Percentiles rank a stretch among this genome's conserved stretches.
These are phyloP conservation scores for Aspergillus sp. DNA, from an alignment of 2,329 filamentous ascomycete species.

Conservation along the genomic window DNA sequence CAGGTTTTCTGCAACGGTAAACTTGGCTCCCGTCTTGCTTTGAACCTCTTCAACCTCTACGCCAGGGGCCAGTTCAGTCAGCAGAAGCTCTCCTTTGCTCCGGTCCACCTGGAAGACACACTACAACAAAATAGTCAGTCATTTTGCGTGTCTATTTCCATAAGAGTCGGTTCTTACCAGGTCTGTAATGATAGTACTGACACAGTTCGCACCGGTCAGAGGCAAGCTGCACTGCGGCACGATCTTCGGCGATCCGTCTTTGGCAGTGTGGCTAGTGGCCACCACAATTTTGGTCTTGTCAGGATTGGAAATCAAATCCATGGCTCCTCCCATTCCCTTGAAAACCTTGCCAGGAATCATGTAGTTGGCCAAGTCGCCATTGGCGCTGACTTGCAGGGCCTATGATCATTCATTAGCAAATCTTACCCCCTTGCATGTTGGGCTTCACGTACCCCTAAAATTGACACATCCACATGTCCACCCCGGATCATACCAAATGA, in stretches of 20 bases:
- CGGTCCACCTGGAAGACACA: slow-evolving; percentile 71
- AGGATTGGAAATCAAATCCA: slow-evolving; percentile 69
- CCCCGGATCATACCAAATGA: slow-evolving; percentile 85
- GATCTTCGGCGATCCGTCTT: slow-evolving; percentile 64
- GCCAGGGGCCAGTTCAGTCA: slow-evolving; percentile 67
- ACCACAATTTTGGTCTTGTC: slow-evolving; percentile 69
- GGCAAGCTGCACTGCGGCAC: slow-evolving; percentile 61
- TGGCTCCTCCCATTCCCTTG: slow-evolving; percentile 81
- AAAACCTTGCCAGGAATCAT: slow-evolving; percentile 84
- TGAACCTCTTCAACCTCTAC: slow-evolving; percentile 64
- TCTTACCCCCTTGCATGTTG: background rate
- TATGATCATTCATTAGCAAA: slow-evolving; percentile 1
- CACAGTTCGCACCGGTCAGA: slow-evolving; percentile 61
- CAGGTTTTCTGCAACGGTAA: slow-evolving; percentile 57
- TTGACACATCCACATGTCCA: slow-evolving; percentile 77
- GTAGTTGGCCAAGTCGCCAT: slow-evolving; percentile 80
- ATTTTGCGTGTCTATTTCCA: too few relatives aligned
- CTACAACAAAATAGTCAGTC: slow-evolving; percentile 43
- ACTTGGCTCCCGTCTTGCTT: slow-evolving; percentile 66
- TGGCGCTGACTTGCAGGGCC: slow-evolving; percentile 72
- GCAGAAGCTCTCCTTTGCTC: slow-evolving; percentile 35
- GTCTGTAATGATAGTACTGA: slow-evolving; percentile 70
- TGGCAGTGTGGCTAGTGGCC: slow-evolving; percentile 65
- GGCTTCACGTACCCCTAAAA: slow-evolving; percentile 56
- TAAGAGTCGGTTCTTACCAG: slow-evolving; percentile 48